phyloP scores from a whole-genome alignment of 257 asterid species.

The Penstemon davidsonii region DNA sequence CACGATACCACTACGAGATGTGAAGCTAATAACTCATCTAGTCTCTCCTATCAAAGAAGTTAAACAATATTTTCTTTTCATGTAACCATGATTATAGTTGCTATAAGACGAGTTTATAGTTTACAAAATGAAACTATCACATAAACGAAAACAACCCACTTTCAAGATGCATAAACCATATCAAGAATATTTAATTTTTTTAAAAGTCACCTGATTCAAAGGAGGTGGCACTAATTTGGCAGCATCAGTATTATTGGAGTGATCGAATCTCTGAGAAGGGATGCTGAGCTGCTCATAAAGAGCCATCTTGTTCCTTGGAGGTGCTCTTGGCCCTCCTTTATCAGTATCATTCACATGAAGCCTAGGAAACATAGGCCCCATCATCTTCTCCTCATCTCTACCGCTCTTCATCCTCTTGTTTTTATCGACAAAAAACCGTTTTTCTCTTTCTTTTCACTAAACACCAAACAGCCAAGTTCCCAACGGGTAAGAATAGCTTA shows the following conservation, averaged over 20 bases:
- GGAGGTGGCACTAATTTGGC: slow-evolving; percentile 22
- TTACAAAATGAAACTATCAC: slow-evolving; percentile 6
- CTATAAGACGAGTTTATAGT: neutral
- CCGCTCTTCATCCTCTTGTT: slow-evolving; percentile 65
- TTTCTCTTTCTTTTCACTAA: slow-evolving; percentile 16
- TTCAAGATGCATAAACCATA: neutral
- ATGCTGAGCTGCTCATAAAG: slow-evolving; percentile 90
- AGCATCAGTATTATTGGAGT: slow-evolving; percentile 21
- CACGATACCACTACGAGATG: too few species aligned
- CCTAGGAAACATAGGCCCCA: slow-evolving; percentile 95
- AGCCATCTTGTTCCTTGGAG: slow-evolving; percentile 99
- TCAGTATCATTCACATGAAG: slow-evolving; percentile 88
- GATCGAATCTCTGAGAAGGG: slow-evolving; percentile 69
- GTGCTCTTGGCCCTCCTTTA: slow-evolving; percentile 98
- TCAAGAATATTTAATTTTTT: neutral
- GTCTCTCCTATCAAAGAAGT: too few species aligned
- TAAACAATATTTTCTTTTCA: too few species aligned
- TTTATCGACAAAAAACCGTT: neutral
- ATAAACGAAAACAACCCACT: neutral
- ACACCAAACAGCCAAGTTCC: slow-evolving; percentile 1
- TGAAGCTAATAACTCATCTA: too few species aligned
- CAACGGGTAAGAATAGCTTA: slow-evolving; percentile 4
- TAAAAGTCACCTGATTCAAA: slow-evolving; percentile 55
- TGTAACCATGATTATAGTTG: too few species aligned
- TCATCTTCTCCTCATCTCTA: slow-evolving; percentile 64